A percentile compares a stretch with the other conserved stretches of the same genome.
These are phyloP conservation scores for Trichothecium roseum DNA, from an alignment of 2,329 filamentous ascomycete genomes.

Conservation along the genomic window DNA sequence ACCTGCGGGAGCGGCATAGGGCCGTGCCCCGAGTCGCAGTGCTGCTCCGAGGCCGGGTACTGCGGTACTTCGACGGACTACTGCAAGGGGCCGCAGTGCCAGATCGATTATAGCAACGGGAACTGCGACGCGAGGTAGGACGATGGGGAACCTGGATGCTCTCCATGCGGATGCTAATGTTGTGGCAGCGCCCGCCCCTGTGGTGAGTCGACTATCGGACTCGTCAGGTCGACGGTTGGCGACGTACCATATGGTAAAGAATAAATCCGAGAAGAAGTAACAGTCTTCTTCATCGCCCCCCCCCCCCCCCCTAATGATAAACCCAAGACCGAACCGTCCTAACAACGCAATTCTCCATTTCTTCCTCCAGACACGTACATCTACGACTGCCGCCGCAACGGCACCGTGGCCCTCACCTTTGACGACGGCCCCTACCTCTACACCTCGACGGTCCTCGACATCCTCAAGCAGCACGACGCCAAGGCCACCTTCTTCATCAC, in stretches of 20 bases:
- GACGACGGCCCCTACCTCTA: conserved; percentile 35
- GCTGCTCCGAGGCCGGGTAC: conserved; percentile 25
- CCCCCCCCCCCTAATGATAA: background rate
- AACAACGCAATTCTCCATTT: background rate
- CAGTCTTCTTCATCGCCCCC: background rate
- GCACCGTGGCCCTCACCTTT: conserved; percentile 32
- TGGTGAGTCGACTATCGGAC: conserved; percentile 18
- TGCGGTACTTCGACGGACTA: conserved; percentile 24
- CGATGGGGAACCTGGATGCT: background rate
- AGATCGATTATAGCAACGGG: conserved; percentile 25
- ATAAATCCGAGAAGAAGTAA: too few relatives aligned
- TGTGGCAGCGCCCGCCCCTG: background rate
- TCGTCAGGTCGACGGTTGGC: conserved; percentile 20
- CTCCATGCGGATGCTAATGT: background rate
- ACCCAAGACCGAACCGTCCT: too few relatives aligned
- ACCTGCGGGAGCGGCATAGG: conserved; percentile 24
- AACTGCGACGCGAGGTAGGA: conserved; percentile 30
- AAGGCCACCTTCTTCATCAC: conserved; percentile 32
- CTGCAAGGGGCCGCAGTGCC: conserved; percentile 26
- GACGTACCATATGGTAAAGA: conserved; percentile 27
- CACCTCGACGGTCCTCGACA: conserved; percentile 29
- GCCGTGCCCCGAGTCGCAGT: conserved; percentile 19
- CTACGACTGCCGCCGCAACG: conserved; percentile 22
- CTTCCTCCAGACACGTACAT: conserved; percentile 10
- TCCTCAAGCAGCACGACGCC: conserved; percentile 17